phyloP scores from a whole-genome alignment of 1,284 basidiomycete genomes.

The Taiwanofungus camphoratus region DNA sequence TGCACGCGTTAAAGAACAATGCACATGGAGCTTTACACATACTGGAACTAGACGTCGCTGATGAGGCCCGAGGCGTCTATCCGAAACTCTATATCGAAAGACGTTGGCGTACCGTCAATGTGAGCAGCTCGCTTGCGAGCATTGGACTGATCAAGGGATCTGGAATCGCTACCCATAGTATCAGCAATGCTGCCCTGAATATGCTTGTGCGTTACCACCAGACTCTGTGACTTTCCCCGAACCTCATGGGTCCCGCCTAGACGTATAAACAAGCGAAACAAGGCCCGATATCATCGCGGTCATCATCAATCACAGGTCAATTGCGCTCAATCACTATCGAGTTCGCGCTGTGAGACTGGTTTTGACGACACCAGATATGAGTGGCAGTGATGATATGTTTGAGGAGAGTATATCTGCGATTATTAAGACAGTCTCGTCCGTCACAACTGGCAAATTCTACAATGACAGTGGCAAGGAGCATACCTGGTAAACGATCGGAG shows the following conservation, averaged over 20 bases:
- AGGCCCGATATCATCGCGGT: conserved; percentile 22
- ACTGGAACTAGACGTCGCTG: conserved; percentile 28
- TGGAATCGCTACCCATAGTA: conserved; percentile 19
- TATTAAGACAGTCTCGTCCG: conserved; percentile 20
- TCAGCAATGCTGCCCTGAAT: conserved; percentile 24
- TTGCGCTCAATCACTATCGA: conserved; percentile 19
- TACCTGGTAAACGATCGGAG: conserved; percentile 15
- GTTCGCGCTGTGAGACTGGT: too few relatives aligned
- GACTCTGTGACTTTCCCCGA: too few relatives aligned
- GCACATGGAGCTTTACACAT: conserved; percentile 29
- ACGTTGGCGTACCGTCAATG: conserved; percentile 28
- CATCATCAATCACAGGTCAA: conserved; percentile 27
- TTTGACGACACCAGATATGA: too few relatives aligned
- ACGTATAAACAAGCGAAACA: conserved; percentile 29
- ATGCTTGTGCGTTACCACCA: conserved; percentile 27
- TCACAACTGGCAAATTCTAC: conserved; percentile 24
- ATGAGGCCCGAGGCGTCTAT: conserved; percentile 28
- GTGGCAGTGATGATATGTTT: conserved; percentile 25
- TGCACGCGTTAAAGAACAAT: conserved; percentile 20
- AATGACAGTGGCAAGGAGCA: conserved; percentile 18
- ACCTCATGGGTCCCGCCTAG: too few relatives aligned
- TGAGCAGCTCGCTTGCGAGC: conserved; percentile 26
- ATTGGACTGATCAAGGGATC: conserved; percentile 20
- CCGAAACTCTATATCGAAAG: conserved; percentile 19
- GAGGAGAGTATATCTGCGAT: conserved; percentile 24